Percentiles rank a stretch among this genome's conserved stretches.
These are phyloP conservation scores for Casuarina glauca DNA, from an alignment of 306 rosid species.

Conservation along the genomic window DNA sequence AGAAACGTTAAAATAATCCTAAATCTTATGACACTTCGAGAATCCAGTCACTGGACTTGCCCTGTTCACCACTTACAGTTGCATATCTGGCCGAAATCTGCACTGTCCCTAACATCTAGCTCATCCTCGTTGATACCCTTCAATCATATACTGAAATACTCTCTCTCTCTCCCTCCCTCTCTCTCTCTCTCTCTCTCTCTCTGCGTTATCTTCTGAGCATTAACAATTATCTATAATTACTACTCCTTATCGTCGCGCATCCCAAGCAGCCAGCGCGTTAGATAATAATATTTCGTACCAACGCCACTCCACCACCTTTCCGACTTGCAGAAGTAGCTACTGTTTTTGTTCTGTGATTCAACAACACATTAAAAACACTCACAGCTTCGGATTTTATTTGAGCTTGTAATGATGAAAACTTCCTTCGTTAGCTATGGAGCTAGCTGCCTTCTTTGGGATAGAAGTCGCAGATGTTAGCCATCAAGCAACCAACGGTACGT, in stretches of 20 bases:
- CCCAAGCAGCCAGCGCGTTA: not conserved
- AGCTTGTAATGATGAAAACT: not conserved
- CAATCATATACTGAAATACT: not conserved
- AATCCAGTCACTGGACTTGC: not conserved
- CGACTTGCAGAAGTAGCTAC: too few species aligned
- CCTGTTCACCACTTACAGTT: not conserved
- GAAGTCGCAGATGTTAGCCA: not conserved
- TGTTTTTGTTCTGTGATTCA: too few species aligned
- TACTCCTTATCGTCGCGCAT: too few species aligned
- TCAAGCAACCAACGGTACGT: not conserved
- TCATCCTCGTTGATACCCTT: conserved; percentile 14
- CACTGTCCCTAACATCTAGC: not conserved
- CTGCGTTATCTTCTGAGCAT: not conserved
- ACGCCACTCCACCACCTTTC: too few species aligned
- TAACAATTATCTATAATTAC: not conserved
- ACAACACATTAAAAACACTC: not conserved
- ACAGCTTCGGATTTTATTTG: not conserved
- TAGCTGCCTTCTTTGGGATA: not conserved
- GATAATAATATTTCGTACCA: too few species aligned
- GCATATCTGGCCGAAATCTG: not conserved
- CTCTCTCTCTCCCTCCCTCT: too few species aligned
- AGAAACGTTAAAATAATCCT: not conserved
- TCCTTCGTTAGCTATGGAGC: not conserved
- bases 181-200: not conserved
- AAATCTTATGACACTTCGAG: not conserved